phyloP scores from a whole-genome alignment of 495 filamentous ascomycete species.

The Lophiotrema nucula region DNA sequence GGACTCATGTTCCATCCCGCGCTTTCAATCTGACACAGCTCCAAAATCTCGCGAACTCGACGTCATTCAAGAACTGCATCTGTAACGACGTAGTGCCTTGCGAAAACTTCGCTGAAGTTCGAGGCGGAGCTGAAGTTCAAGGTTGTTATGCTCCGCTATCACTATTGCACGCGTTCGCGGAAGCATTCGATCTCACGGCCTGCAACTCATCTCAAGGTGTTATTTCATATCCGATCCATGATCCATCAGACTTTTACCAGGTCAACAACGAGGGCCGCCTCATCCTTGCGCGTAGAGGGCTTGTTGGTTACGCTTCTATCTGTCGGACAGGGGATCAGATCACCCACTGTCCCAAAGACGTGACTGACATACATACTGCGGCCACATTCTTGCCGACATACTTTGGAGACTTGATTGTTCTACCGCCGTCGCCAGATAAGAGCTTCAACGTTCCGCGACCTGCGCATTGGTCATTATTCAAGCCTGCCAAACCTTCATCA shows the following conservation, averaged over 20 bases:
- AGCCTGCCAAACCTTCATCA: not conserved
- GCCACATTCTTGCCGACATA: not conserved
- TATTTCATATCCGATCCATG: not conserved
- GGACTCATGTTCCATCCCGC: conserved; percentile 2
- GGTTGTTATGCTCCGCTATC: not conserved
- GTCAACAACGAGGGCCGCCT: not conserved
- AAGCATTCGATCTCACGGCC: not conserved
- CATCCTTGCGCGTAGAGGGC: not conserved
- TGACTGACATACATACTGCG: not conserved
- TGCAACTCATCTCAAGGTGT: not conserved
- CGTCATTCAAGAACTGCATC: not conserved
- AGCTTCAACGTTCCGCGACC: not conserved
- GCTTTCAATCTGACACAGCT: conserved; percentile 6
- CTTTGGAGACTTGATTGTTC: conserved; percentile 5
- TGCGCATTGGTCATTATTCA: conserved; percentile 2
- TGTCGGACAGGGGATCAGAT: not conserved
- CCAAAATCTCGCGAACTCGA: not conserved
- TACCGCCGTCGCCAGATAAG: not conserved
- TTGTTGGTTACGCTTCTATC: conserved; percentile 5
- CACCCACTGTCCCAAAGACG: not conserved
- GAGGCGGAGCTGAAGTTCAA: conserved; percentile 2
- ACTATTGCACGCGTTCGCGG: not conserved
- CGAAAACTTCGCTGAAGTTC: conserved; percentile 9
- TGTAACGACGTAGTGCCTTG: not conserved
- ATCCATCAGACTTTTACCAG: conserved; percentile 3